Evolutionary conservation across 2,329 filamentous ascomycete species (phyloP).

Genomic region (Epichloe aotearoae): DNA sequence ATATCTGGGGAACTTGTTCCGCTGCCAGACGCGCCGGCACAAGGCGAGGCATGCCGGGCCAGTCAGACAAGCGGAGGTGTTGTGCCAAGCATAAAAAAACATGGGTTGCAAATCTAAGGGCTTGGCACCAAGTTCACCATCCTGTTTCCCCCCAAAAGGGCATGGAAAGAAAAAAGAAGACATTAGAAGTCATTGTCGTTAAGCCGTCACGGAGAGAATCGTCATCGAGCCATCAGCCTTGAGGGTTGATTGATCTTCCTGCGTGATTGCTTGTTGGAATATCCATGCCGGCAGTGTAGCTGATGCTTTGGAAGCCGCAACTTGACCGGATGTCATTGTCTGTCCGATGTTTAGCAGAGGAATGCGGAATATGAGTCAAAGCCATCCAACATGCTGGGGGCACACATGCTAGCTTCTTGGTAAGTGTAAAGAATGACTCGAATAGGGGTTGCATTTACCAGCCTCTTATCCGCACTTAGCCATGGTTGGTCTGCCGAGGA

Average conservation of each 20-base stretch:
- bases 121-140: neutral
- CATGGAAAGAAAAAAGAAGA: neutral
- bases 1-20: neutral
- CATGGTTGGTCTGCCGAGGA: neutral
- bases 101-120: neutral
- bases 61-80: neutral
- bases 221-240: no score
- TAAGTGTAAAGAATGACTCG: neutral
- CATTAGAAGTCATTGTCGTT: no score
- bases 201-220: no score
- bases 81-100: neutral
- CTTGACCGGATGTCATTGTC: no score
- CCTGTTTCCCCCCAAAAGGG: neutral
- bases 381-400: no score
- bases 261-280: no score
- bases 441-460: neutral
- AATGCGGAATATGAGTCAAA: no score
- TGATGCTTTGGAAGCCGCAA: no score
- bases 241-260: no score
- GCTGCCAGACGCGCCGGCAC: constrained; percentile 2
- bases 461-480: neutral
- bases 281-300: no score
- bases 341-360: no score
- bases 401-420: neutral
- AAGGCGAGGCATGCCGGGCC: constrained; percentile 6